Conservation (phyloP, 768 basidiomycete genomes). For the Lactarius psammicola region DNA sequence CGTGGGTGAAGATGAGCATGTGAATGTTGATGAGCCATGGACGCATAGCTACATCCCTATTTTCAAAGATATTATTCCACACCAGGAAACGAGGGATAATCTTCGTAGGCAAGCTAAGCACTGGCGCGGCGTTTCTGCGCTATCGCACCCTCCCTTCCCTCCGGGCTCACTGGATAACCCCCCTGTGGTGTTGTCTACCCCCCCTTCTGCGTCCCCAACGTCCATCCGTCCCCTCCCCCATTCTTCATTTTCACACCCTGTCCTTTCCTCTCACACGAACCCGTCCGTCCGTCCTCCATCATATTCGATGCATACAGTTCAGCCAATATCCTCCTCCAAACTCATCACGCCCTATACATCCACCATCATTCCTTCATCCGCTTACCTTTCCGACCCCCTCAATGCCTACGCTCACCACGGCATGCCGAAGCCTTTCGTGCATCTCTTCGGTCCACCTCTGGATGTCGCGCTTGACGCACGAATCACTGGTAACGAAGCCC, state of each 20-base stretch:
- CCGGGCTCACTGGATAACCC: constrained; percentile 36
- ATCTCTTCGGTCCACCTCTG: constrained; percentile 72
- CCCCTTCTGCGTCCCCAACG: constrained; percentile 33
- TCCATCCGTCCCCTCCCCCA: constrained; percentile 37
- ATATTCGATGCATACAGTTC: constrained; percentile 65
- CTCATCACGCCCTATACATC: constrained; percentile 66
- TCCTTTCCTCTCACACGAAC: constrained; percentile 40
- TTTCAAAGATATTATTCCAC: constrained; percentile 45
- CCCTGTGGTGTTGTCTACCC: constrained; percentile 37
- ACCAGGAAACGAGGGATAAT: constrained; percentile 45
- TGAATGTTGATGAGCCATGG: constrained; percentile 51
- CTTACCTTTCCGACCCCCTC: constrained; percentile 75
- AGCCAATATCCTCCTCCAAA: constrained; percentile 50
- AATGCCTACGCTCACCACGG: constrained; percentile 86
- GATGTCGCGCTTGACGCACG: constrained; percentile 79
- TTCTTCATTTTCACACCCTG: constrained; percentile 36
- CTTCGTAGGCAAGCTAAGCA: constrained; percentile 58
- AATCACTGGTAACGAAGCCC: constrained; percentile 58
- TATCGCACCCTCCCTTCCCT: constrained; percentile 37
- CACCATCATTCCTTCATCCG: constrained; percentile 59
- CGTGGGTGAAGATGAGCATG: constrained; percentile 44
- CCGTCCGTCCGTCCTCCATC: constrained; percentile 52
- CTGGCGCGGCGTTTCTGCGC: constrained; percentile 70
- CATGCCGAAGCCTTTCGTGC: constrained; percentile 81
- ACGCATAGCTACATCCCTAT: constrained; percentile 48